Evolutionary conservation across 805 yeast species (phyloP).

Genomic region (Starmerella riodocensis): DNA sequence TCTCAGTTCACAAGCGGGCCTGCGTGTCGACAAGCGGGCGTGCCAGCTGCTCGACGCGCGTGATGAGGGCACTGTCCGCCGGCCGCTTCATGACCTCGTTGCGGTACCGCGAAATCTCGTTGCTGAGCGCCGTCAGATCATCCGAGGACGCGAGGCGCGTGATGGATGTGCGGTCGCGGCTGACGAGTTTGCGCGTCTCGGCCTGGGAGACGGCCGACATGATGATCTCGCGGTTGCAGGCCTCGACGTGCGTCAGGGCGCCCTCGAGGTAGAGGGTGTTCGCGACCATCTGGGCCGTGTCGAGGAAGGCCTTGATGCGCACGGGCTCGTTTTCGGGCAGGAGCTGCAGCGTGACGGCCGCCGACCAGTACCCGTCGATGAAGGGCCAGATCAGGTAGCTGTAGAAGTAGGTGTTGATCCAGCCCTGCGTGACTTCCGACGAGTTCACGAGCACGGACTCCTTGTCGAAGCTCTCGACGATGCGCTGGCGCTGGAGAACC

Average conservation of each 20-base stretch:
- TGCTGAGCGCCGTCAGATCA: conserved; percentile 23
- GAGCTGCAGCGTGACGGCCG: conserved; percentile 27
- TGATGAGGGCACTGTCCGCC: conserved; percentile 4
- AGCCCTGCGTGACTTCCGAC: conserved; percentile 17
- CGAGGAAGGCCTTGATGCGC: conserved; percentile 25
- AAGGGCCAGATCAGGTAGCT: conserved; percentile 34
- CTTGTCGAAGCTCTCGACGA: conserved; percentile 20
- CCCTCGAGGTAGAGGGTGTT: conserved; percentile 34
- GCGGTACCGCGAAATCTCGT: conserved; percentile 27
- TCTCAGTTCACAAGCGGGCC: not conserved
- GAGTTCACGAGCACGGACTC: conserved; percentile 12
- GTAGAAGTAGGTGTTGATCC: conserved; percentile 31
- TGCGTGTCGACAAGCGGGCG: conserved; percentile 4
- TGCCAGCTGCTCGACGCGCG: conserved; percentile 8
- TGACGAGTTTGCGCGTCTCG: conserved; percentile 26
- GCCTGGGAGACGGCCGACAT: conserved; percentile 28
- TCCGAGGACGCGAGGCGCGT: conserved; percentile 1
- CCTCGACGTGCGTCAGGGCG: conserved; percentile 30
- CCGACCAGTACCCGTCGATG: conserved; percentile 34
- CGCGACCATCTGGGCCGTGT: conserved; percentile 29
- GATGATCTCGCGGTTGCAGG: conserved; percentile 32
- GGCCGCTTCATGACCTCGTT: conserved; percentile 23
- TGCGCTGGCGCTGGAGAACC: conserved; percentile 24
- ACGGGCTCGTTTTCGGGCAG: conserved; percentile 24
- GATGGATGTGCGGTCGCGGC: conserved; percentile 14